Base-by-base conservation (phyloP, 106 monocot species). In the Dendrobium huoshanense region DNA sequence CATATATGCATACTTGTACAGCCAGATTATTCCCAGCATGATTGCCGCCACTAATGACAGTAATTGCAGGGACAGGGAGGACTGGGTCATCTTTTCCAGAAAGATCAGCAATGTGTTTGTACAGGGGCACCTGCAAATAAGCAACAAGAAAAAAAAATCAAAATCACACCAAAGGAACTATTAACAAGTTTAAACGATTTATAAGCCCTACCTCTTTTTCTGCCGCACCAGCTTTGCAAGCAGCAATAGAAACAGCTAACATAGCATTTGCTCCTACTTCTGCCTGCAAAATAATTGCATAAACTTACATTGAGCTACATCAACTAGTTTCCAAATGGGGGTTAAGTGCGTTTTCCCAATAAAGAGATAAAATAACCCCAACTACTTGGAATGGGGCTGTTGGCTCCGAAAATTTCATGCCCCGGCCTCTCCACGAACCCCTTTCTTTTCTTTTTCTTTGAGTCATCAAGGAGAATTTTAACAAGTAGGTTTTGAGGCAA, bases 161-260 rank as follows among this genome's bases (percentile, higher is more conserved):
- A 11, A 78, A 77, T 18, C 2, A 64, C 59, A 22, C 37, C 1
- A 11, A 75, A n/a, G 25, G 10, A 41, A 22, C 5, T 3, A 33
- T 40, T 9, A 70, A 11, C 3, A 70, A 37, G 24, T 37, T 33
- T 37, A 31, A 29, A 70, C 13, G 33, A 70, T 31, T 74, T 72
- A 29, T 44, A 80, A 79, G 24, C 3, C 67, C 67, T 79, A 80
- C 95, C 89, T 95, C 95, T 78, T 95, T 95, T 88, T 99, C 99
- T 80, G 99, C 93, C 86, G 95, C 99, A 75, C 99, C 99, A 79
- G 99, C 99, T 88, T 95, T 99, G 79, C 99, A 99, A 56, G 95
- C 99, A 82, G 99, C 99, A 85, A 99, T 90, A 73, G 99, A 99
- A 55, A 99, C 95, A 82, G 99, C 95, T 59, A 99, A 78, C 84